Evolutionary conservation across 2,329 filamentous ascomycete genomes (phyloP).

Genomic region (Aureobasidium sp.): DNA sequence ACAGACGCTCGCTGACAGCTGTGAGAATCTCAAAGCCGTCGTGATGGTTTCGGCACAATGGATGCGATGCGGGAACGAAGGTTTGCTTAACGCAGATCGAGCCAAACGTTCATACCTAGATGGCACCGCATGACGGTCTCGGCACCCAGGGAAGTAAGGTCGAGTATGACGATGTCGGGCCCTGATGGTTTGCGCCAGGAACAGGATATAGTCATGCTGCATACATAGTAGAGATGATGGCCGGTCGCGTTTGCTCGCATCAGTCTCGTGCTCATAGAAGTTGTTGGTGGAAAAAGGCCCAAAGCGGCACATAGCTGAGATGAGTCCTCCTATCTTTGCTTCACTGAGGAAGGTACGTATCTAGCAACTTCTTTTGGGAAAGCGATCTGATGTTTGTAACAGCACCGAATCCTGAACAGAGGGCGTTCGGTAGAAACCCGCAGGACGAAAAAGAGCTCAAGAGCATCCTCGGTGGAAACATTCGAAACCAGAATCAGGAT

Average conservation of each 20-base stretch:
- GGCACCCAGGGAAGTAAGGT: neutral
- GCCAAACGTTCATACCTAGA: neutral
- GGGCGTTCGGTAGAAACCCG: neutral
- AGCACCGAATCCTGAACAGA: neutral
- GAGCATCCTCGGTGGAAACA: neutral
- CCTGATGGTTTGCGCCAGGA: constrained; percentile 5
- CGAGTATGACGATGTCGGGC: constrained; percentile 2
- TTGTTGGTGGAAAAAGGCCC: neutral
- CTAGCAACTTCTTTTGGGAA: neutral
- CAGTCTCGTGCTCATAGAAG: neutral
- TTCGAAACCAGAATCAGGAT: neutral
- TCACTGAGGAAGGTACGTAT: constrained; percentile 7
- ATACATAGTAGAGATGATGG: neutral
- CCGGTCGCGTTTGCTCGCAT: neutral
- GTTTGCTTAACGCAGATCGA: constrained; percentile 7
- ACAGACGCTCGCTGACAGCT: neutral
- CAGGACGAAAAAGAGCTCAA: neutral
- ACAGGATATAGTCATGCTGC: neutral
- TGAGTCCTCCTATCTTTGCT: constrained; percentile 10
- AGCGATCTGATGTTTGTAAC: neutral
- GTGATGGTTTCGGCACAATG: neutral
- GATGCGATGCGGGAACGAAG: neutral
- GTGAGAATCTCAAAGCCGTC: neutral
- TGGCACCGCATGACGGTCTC: constrained; percentile 6
- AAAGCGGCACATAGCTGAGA: neutral